A percentile compares a stretch with the other conserved stretches of the same genome.
These are phyloP conservation scores for Bremia lactucae DNA, from an alignment of 352 stramenopile species.

Conservation along the genomic window DNA sequence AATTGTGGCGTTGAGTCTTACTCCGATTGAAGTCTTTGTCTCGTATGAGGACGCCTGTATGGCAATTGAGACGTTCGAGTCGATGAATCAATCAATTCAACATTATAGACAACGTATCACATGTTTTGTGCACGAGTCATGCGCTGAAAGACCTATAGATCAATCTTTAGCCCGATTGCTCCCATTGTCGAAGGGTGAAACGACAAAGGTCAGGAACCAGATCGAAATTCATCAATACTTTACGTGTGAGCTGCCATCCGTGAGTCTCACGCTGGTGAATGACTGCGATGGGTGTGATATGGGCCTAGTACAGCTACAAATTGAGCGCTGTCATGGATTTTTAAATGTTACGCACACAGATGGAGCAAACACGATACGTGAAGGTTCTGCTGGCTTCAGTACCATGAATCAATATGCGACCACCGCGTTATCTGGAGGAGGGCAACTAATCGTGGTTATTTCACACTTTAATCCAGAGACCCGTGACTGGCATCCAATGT, in stretches of 20 bases:
- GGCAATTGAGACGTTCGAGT: constrained; percentile 36
- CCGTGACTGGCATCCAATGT: constrained; percentile 74
- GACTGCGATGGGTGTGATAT: constrained; percentile 83
- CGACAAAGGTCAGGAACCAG: constrained; percentile 5
- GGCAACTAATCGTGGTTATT: constrained; percentile 45
- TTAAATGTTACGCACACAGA: constrained; percentile 54
- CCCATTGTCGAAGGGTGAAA: constrained; percentile 14
- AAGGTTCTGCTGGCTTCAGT: neutral
- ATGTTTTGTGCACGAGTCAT: neutral
- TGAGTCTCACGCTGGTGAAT: constrained; percentile 74
- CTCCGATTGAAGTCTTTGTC: constrained; percentile 64
- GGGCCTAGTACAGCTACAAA: constrained; percentile 63
- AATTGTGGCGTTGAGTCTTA: constrained; percentile 61
- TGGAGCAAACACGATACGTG: constrained; percentile 4
- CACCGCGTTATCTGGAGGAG: constrained; percentile 56
- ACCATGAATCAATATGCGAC: neutral
- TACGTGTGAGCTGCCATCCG: constrained; percentile 53
- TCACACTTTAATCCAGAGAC: constrained; percentile 80
- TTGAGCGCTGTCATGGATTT: constrained; percentile 62
- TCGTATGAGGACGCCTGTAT: constrained; percentile 73
- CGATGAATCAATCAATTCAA: constrained; percentile 21
- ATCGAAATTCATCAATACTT: constrained; percentile 69
- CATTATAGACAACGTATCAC: constrained; percentile 11
- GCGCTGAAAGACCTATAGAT: neutral
- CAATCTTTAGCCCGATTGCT: constrained; percentile 6